Conservation (phyloP, 257 asterid genomes). For the Echites panduratus region DNA sequence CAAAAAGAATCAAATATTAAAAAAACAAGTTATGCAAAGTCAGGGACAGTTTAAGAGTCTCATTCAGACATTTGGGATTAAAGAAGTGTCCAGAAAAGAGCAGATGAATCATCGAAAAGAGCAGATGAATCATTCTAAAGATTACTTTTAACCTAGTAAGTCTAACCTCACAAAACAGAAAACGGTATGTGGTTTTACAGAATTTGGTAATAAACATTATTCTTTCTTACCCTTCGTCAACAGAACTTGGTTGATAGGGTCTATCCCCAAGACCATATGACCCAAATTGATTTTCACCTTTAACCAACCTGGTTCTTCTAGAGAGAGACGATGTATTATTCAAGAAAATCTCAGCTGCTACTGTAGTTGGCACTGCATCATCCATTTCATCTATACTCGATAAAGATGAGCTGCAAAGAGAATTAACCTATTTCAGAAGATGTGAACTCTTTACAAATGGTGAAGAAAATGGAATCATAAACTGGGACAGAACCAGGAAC, state of each 20-base stretch:
- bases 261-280: slow-evolving; percentile 60
- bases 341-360: slow-evolving; percentile 49
- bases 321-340: slow-evolving; percentile 70
- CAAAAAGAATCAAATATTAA: background rate
- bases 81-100: background rate
- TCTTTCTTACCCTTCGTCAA: slow-evolving; percentile 76
- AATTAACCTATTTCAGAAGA: slow-evolving; percentile 8
- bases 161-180: background rate
- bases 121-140: slow-evolving; percentile 1
- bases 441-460: background rate
- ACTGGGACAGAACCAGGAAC: background rate
- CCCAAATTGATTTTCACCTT: slow-evolving; percentile 61
- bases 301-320: slow-evolving; percentile 83
- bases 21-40: background rate
- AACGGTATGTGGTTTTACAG: background rate
- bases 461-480: background rate
- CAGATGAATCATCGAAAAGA: slow-evolving; percentile 1
- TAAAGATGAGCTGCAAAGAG: slow-evolving; percentile 66
- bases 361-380: slow-evolving; percentile 64
- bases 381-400: slow-evolving; percentile 61
- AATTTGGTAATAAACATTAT: slow-evolving; percentile 10
- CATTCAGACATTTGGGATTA: background rate
- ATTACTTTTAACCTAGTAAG: background rate
- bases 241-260: slow-evolving; percentile 49
- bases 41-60: background rate